Percentiles rank a stretch among this genome's conserved stretches.
phyloP scores from a whole-genome alignment of 208 protist species.

The Leishmania aethiopica region DNA sequence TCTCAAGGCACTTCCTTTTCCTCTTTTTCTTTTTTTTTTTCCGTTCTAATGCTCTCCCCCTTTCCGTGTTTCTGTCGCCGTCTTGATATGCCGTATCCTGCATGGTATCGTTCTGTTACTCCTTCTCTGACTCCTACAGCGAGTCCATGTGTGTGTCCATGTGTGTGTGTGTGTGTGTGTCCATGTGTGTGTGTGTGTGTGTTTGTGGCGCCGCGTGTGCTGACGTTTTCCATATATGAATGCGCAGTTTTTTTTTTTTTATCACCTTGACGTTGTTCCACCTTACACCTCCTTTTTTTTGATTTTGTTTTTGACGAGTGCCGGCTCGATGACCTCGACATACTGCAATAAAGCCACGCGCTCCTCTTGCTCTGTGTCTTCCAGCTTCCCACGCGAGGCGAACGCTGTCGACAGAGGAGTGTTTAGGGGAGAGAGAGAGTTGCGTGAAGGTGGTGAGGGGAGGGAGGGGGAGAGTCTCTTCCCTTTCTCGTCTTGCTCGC shows the following conservation, averaged over 20 bases:
- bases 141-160: background rate
- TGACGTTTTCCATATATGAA: background rate
- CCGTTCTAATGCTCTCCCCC: background rate
- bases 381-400: background rate
- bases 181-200: too few relatives aligned
- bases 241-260: background rate
- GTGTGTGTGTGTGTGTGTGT: background rate
- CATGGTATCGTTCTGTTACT: constrained; percentile 6
- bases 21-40: background rate
- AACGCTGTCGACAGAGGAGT: background rate
- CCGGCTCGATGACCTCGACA: background rate
- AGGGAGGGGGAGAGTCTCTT: background rate
- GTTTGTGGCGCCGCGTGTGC: background rate
- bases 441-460: background rate
- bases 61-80: background rate
- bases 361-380: background rate
- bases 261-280: background rate
- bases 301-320: background rate
- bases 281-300: background rate
- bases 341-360: background rate
- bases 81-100: background rate
- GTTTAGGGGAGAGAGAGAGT: background rate
- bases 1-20: background rate
- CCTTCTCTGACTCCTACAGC: background rate
- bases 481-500: background rate